Percentiles rank a stretch among this genome's conserved stretches.
Evolutionary conservation across 768 basidiomycete species (phyloP).

Genomic region (Auricularia sp.): DNA sequence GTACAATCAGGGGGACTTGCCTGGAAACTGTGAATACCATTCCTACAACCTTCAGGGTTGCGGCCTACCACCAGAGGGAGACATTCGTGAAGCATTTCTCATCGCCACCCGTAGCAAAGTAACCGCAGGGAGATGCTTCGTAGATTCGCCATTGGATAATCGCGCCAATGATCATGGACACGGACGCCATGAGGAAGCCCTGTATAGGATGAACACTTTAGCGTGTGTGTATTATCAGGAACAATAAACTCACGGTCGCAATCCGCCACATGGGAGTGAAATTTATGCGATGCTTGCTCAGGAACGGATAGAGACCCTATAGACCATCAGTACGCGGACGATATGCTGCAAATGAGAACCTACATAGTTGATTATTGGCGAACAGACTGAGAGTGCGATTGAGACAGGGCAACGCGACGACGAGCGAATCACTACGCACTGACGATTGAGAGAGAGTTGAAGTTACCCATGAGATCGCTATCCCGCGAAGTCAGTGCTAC

Average conservation of each 20-base stretch:
- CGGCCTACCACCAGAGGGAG: conserved; percentile 13
- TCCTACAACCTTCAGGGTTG: not conserved
- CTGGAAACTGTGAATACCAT: conserved; percentile 6
- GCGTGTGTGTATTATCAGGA: not conserved
- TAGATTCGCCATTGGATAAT: conserved; percentile 23
- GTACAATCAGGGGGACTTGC: conserved; percentile 19
- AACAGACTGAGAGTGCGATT: no score
- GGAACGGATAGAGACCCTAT: conserved; percentile 23
- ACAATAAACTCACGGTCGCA: not conserved
- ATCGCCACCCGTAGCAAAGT: conserved; percentile 16
- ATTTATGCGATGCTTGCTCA: conserved; percentile 15
- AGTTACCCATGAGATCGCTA: no score
- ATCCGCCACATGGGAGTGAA: conserved; percentile 17
- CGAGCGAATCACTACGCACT: no score
- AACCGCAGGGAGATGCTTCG: conserved; percentile 20
- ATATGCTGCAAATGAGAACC: no score
- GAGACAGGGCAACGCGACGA: no score
- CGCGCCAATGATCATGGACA: conserved; percentile 17
- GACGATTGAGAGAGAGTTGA: no score
- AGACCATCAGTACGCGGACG: conserved; percentile 23
- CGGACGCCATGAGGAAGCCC: conserved; percentile 11
- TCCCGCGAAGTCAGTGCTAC: not conserved
- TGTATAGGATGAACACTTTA: not conserved
- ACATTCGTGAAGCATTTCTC: conserved; percentile 10
- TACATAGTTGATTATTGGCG: no score